Base-by-base conservation (phyloP, 2,329 filamentous ascomycete species). In the Blastomyces silverae region DNA sequence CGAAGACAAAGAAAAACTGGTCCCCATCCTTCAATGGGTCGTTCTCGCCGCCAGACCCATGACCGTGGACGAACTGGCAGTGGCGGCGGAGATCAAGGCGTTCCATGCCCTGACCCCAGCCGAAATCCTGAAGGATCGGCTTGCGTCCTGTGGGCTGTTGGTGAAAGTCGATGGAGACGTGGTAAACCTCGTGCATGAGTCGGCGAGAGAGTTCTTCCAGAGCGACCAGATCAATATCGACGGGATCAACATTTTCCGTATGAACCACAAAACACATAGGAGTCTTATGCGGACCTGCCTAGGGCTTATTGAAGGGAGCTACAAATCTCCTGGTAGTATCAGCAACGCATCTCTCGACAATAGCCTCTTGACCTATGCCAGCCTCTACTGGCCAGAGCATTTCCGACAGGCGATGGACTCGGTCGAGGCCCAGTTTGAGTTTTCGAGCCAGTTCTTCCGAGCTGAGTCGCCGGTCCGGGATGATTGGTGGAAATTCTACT, bases 401-500 rank as follows among this genome's bases (percentile, higher is more conserved):
- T 69, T 71, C 61, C 66, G 66, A 8, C 65, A 71, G 62, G 68
- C 68, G 6, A 62, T 68, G 60, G 1, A 69, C 64, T 61, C 67
- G 3, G 61, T 66, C 62, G 10, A 70, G 62, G 61, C 55, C 31
- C 60, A 37, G 52, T 65, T 66, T 31, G 70, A 71, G 50, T 72
- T 70, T 58, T 71, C 68, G 65, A 63, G 68, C 66, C 69, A 60
- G 39, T 71, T 71, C 67, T 71, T 71, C 60, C 28, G 52, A 65
- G 66, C 37, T n/a, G 61, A 69, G 20, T 71, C 69, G 65, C 63
- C 62, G 22, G 65, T 70, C 37, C 69, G 70, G 59, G 68, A 68
- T 15, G 61, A 69, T 62, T 71, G 70, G 70, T 71, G 69, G 70
- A 69, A 64, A 65, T 62, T 69, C 64, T 70, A 71, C 61, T 71